Base-by-base conservation (phyloP, 805 yeast species). In the Sugiyamaella smithiae region DNA sequence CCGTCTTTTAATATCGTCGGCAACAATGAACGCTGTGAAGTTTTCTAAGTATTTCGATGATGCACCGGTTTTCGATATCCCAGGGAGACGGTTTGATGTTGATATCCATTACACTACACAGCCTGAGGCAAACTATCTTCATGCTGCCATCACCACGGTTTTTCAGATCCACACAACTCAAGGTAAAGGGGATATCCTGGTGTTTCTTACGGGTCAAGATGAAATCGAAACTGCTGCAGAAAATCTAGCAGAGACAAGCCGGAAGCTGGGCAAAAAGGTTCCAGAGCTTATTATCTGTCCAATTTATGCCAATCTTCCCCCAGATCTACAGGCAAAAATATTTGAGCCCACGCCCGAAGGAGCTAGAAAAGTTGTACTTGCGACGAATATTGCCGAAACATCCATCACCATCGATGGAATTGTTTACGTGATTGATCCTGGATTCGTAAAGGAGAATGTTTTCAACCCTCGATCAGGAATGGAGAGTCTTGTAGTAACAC, bases 331-430 rank as follows among this genome's bases (percentile, higher is more conserved):
- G 66, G 77, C 89, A 23, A 76, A 79, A 54, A 90, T 93, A 41
- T 93, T 93, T 66, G 95, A 87, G 59, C 88, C 95, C 0, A 84
- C 97, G 0, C 96, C 96, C 0, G 66, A 69, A 14, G 88, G 88
- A 1, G 77, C 88, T 31, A 70, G 99, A 46, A 93, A 93, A 63
- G 95, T 90, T 2, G 88, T 93, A 6, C 71, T 93, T 48, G 98
- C 99, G 0, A 93, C 99, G 24, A 91, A 93, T 62, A 93, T 91
- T 64, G 99, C 99, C 12, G 99, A 91, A 73, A 91, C 99, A 1
- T 93, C 98, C 28, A 78, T 91, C 70, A 91, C 99, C 52, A 93
- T 91, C 62, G 98, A 91, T 65, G 98, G 99, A 63, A 86, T 91
- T 56, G 98, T 91, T 5, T 93, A 88, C 63, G 99, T 91, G 40